A percentile compares a stretch with the other conserved stretches of the same genome.
phyloP scores from a whole-genome alignment of 306 rosid genomes.

The Benincasa hispida region DNA sequence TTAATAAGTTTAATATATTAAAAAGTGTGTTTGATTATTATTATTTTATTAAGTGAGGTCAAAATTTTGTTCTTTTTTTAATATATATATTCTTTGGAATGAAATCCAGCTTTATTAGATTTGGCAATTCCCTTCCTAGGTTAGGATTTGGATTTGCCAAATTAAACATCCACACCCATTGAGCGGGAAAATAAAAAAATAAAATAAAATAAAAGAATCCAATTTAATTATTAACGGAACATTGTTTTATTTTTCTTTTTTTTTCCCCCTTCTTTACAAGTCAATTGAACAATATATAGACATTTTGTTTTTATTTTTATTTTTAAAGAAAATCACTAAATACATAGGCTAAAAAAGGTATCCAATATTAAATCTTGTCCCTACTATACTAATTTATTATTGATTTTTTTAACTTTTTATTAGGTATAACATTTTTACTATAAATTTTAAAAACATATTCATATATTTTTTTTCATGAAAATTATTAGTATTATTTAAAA shows the following conservation, averaged over 20 bases:
- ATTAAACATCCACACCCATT: background rate
- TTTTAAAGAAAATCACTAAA: too few species aligned
- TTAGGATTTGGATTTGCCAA: background rate
- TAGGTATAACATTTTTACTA: too few species aligned
- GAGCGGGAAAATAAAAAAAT: background rate
- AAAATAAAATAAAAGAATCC: too few species aligned
- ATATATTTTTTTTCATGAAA: too few species aligned
- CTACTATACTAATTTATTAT: too few species aligned
- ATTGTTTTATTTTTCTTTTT: background rate
- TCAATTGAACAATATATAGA: background rate
- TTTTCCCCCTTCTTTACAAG: background rate
- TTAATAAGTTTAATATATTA: too few species aligned
- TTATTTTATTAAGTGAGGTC: background rate
- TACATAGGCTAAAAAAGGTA: too few species aligned
- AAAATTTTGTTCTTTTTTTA: background rate
- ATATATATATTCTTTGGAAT: background rate
- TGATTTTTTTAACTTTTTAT: too few species aligned
- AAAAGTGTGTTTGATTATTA: background rate
- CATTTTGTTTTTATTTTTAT: too few species aligned
- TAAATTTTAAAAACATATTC: too few species aligned
- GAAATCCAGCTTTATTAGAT: constrained; percentile 2
- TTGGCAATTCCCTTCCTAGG: background rate
- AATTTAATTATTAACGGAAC: background rate
- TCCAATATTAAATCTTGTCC: too few species aligned
- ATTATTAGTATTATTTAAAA: too few species aligned